A percentile compares a stretch with the other conserved stretches of the same genome.
These are phyloP conservation scores for Scutellaria baicalensis DNA, from an alignment of 257 asterid genomes.

Conservation along the genomic window DNA sequence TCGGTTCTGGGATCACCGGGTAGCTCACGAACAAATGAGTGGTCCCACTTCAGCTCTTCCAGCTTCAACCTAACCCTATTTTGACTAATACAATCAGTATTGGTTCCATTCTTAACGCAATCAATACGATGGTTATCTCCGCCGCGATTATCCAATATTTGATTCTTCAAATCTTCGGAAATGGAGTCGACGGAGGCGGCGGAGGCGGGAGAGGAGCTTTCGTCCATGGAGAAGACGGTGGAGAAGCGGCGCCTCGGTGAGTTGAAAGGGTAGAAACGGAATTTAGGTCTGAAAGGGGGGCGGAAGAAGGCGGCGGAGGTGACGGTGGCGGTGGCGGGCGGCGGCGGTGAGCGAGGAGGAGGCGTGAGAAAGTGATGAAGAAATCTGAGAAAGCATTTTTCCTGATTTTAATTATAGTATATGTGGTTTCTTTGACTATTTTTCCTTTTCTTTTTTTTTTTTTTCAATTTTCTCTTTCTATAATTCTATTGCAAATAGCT, in stretches of 20 bases:
- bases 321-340: constrained; percentile 35
- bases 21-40: constrained; percentile 81
- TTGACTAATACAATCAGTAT: background rate
- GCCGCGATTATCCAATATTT: constrained; percentile 26
- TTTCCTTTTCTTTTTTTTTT: background rate
- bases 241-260: constrained; percentile 29
- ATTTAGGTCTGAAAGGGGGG: constrained; percentile 19
- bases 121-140: background rate
- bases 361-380: constrained; percentile 37
- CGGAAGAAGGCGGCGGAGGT: constrained; percentile 35
- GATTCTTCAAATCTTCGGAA: constrained; percentile 56
- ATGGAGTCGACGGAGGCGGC: constrained; percentile 53
- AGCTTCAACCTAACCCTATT: constrained; percentile 46
- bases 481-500: background rate
- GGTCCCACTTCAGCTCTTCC: constrained; percentile 80
- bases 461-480: background rate
- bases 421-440: constrained; percentile 3
- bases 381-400: constrained; percentile 41
- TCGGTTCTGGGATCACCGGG: constrained; percentile 84
- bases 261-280: constrained; percentile 23
- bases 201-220: constrained; percentile 23
- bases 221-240: constrained; percentile 47
- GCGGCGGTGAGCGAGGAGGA: constrained; percentile 31
- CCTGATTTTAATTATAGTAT: constrained; percentile 7
- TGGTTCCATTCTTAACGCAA: background rate